Evolutionary conservation across 2,329 filamentous ascomycete genomes (phyloP).

Genomic region (Ophiobolus disseminans): DNA sequence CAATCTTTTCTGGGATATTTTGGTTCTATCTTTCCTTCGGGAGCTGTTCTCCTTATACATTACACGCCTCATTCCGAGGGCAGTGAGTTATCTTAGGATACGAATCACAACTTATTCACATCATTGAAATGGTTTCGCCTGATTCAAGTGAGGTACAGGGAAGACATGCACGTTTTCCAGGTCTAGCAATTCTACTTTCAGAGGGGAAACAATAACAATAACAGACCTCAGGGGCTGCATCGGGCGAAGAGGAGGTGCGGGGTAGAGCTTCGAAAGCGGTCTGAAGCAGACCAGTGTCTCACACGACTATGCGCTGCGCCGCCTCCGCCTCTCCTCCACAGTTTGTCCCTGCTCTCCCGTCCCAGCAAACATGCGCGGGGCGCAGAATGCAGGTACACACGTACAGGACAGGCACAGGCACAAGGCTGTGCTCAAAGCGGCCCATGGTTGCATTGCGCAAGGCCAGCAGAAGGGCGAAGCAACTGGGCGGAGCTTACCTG

Average conservation of each 20-base stretch:
- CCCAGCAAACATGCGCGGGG: not conserved
- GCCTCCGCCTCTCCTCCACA: not conserved
- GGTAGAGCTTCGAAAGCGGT: conserved; percentile 1
- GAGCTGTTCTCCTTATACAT: conserved; percentile 34
- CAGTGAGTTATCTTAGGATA: conserved; percentile 46
- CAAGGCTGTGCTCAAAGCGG: conserved; percentile 5
- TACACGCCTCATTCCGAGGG: conserved; percentile 47
- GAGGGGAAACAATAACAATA: too few relatives aligned
- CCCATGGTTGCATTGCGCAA: not conserved
- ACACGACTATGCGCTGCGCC: not conserved
- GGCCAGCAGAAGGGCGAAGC: not conserved
- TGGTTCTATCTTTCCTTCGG: conserved; percentile 30
- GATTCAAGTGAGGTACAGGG: too few relatives aligned
- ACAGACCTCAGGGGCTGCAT: not conserved
- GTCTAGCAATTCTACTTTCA: too few relatives aligned
- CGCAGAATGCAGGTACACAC: conserved; percentile 6
- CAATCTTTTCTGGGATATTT: conserved; percentile 43
- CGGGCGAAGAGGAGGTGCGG: not conserved
- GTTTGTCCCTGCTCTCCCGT: not conserved
- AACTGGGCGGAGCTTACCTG: conserved; percentile 1
- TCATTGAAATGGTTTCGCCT: too few relatives aligned
- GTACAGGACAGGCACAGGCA: conserved; percentile 1
- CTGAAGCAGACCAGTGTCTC: not conserved
- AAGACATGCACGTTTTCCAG: not conserved
- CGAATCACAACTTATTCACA: conserved; percentile 42